A percentile compares a stretch with the other conserved stretches of the same genome.
phyloP scores from a whole-genome alignment of 352 stramenopile genomes.

The Globisporangium canariense region DNA sequence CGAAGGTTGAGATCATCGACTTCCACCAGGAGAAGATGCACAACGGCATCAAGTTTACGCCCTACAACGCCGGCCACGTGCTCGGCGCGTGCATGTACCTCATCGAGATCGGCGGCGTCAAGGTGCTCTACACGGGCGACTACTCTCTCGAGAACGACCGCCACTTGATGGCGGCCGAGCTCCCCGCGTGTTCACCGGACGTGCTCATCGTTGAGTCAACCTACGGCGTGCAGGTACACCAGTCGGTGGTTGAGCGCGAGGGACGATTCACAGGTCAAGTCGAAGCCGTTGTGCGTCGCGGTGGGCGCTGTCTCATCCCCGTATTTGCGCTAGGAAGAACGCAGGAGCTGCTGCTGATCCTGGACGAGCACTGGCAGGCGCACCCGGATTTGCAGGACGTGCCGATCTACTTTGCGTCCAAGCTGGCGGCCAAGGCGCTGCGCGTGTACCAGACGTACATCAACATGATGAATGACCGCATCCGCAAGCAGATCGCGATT shows the following conservation, averaged over 20 bases:
- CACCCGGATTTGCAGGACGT: conserved; percentile 94
- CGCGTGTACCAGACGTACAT: conserved; percentile 99
- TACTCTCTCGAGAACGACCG: conserved; percentile 98
- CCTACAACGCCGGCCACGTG: conserved; percentile 98
- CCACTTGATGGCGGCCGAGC: conserved; percentile 94
- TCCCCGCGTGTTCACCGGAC: conserved; percentile 89
- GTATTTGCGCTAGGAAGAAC: conserved; percentile 98
- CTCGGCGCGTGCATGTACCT: conserved; percentile 99
- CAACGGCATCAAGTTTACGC: conserved; percentile 97
- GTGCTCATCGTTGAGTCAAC: conserved; percentile 99
- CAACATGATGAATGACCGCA: conserved; percentile 99
- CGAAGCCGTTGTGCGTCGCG: conserved; percentile 93
- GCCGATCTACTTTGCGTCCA: conserved; percentile 98
- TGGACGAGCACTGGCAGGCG: conserved; percentile 99
- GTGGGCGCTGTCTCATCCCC: conserved; percentile 97
- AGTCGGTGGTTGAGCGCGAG: conserved; percentile 94
- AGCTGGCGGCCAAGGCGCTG: conserved; percentile 94
- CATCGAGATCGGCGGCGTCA: conserved; percentile 97
- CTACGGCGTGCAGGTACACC: conserved; percentile 97
- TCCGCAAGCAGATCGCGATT: conserved; percentile 96
- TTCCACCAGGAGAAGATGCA: conserved; percentile 97
- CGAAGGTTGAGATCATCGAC: conserved; percentile 98
- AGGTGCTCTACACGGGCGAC: conserved; percentile 98
- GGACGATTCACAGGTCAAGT: conserved; percentile 96
- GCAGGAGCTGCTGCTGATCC: conserved; percentile 98